Base-by-base conservation (phyloP, 192 early-diverging fungal genomes). In the Backusella sp. region DNA sequence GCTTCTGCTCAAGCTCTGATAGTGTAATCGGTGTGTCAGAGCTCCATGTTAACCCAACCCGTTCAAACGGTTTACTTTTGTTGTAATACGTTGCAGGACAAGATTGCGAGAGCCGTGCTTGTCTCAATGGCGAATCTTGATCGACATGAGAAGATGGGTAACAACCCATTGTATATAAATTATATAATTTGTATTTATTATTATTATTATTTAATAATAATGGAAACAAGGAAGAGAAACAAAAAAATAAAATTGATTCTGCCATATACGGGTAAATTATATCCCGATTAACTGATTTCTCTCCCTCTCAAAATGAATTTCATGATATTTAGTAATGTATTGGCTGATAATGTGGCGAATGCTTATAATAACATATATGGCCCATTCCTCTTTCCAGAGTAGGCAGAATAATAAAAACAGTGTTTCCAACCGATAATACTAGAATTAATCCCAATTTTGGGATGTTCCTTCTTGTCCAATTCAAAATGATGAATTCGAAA, bases 1-100 rank as follows among this genome's bases (percentile, higher is more conserved):
- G 83, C 72, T 91, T 85, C 41, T 76, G 77, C 36, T 88, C 77
- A 23, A 93, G 79, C 53, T 85, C 66, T n/a, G 26, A 7, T 32
- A 46, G 36, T 34, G 85, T 85, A 34, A 86, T 76, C 4, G 85
- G 79, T 28, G 70, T 68, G 21, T 84, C 79, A 26, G 86, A 67
- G 37, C 52, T 75, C 85, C 85, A 88, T 42, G 67, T 73, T 14
- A 87, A 42, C 12, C 73, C 71, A 26, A 59, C 56, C 30, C 79
- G 72, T 35, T 70, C 75, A 15, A 83, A 77, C 6, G 82, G 82
- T 75, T 74, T 80, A 53, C 59, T 56, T 42, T n/a, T 66, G 9
- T 23, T 26, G 23, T 39, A 39, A 37, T 62, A 66, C 15, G 32
- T 12, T 34, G 3, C 72, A 17, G 23, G 26, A 4, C 12, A 6